Evolutionary conservation across 176 grass and related monocot genomes (phyloP).

Genomic region (Juncus effusus): DNA sequence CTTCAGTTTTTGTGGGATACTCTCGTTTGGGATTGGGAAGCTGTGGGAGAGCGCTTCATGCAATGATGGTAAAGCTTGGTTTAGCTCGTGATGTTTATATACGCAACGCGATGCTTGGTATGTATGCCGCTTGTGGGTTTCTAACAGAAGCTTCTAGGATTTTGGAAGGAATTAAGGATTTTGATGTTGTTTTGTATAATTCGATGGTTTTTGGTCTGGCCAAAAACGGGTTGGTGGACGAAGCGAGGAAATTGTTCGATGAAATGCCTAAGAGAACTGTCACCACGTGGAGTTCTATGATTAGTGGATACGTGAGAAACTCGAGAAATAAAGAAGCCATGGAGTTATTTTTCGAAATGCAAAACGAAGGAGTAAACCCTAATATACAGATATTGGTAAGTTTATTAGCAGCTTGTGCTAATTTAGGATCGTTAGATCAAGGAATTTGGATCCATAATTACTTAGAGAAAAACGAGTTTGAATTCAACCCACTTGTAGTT

Average conservation of each 20-base stretch:
- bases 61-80: slow-evolving; percentile 67
- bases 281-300: slow-evolving; percentile 74
- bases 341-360: slow-evolving; percentile 56
- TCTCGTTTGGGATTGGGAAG: slow-evolving; percentile 34
- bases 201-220: slow-evolving; percentile 52
- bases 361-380: slow-evolving; percentile 42
- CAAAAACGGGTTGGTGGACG: slow-evolving; percentile 36
- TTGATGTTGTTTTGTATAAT: slow-evolving; percentile 61
- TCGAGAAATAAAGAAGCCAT: slow-evolving; percentile 39
- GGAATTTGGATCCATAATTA: slow-evolving; percentile 64
- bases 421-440: slow-evolving; percentile 56
- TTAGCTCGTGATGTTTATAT: slow-evolving; percentile 43
- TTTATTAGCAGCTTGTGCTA: slow-evolving; percentile 55
- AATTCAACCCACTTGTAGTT: slow-evolving; percentile 45
- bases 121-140: slow-evolving; percentile 49
- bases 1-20: slow-evolving; percentile 44
- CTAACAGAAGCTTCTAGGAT: slow-evolving; percentile 37
- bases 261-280: slow-evolving; percentile 50
- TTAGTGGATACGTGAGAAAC: slow-evolving; percentile 51
- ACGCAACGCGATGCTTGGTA: slow-evolving; percentile 57
- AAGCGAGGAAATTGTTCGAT: slow-evolving; percentile 48
- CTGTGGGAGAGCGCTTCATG: slow-evolving; percentile 50
- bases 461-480: slow-evolving; percentile 31
- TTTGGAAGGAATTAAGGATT: slow-evolving; percentile 22
- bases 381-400: slow-evolving; percentile 60